Evolutionary conservation across 805 yeast genomes (phyloP).

Genomic region (Metschnikowia baotianmanensis): DNA sequence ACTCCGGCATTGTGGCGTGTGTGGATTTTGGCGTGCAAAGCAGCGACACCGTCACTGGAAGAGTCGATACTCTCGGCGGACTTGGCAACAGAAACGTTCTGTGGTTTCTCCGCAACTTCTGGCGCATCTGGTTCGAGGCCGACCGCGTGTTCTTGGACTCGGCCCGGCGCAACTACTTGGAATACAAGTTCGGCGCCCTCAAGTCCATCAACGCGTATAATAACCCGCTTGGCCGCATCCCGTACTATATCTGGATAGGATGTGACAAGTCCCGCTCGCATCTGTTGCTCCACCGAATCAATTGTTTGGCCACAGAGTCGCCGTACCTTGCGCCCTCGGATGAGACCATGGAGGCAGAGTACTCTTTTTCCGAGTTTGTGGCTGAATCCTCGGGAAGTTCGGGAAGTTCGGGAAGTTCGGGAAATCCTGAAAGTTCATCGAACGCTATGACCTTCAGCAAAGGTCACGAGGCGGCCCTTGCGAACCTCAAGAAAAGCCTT

Average conservation of each 20-base stretch:
- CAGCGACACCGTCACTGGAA: constrained; percentile 59
- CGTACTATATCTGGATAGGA: constrained; percentile 83
- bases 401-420: not conserved
- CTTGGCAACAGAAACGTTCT: constrained; percentile 66
- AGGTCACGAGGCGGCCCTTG: constrained; percentile 75
- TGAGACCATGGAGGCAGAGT: constrained; percentile 20
- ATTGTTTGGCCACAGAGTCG: constrained; percentile 76
- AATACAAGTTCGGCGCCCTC: constrained; percentile 77
- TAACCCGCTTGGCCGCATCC: constrained; percentile 65
- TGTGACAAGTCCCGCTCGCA: constrained; percentile 40
- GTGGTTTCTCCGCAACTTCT: constrained; percentile 75
- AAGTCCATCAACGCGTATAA: constrained; percentile 71
- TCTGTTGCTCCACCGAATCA: constrained; percentile 57
- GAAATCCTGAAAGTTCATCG: too few relatives aligned
- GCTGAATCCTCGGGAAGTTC: constrained; percentile 16
- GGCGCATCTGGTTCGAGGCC: constrained; percentile 87
- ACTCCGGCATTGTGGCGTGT: constrained; percentile 61
- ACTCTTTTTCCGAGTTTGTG: constrained; percentile 17
- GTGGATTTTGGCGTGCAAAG: constrained; percentile 83
- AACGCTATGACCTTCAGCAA: constrained; percentile 47
- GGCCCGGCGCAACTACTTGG: constrained; percentile 78
- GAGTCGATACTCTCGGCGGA: constrained; percentile 76
- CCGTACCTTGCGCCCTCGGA: constrained; percentile 71
- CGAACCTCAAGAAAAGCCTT: constrained; percentile 57
- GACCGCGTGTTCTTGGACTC: constrained; percentile 79